Conservation (phyloP, 2,329 filamentous ascomycete species). For the Alternaria sp. region DNA sequence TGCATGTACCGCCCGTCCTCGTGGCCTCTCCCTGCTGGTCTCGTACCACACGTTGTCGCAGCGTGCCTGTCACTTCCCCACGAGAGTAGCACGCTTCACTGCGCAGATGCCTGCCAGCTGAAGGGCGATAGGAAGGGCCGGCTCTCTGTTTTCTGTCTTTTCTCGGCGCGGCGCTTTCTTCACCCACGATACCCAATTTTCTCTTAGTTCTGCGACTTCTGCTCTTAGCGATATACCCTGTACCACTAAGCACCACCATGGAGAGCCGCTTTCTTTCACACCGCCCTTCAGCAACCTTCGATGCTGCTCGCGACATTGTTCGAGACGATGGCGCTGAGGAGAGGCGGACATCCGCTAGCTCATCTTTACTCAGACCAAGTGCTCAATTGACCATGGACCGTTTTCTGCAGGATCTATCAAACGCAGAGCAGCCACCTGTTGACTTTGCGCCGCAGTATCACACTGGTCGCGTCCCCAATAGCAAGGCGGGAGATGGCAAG, state of each 20-base stretch:
- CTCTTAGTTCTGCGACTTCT: conserved; percentile 13
- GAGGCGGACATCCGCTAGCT: conserved; percentile 24
- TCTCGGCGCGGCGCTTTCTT: conserved; percentile 9
- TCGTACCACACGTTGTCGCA: conserved; percentile 36
- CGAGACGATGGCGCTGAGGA: conserved; percentile 20
- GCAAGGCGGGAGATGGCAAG: conserved; percentile 67
- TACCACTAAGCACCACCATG: conserved; percentile 40
- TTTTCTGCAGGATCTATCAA: conserved; percentile 52
- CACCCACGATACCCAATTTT: conserved; percentile 15
- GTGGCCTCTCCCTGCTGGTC: conserved; percentile 22
- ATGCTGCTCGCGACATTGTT: conserved; percentile 19
- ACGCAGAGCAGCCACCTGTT: conserved; percentile 48
- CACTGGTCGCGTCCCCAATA: conserved; percentile 53
- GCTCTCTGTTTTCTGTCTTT: conserved; percentile 15
- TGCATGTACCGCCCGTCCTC: conserved; percentile 13
- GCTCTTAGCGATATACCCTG: conserved; percentile 39
- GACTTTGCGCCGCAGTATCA: conserved; percentile 50
- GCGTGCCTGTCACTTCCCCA: conserved; percentile 24
- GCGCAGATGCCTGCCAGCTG: conserved; percentile 38
- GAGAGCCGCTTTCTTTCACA: conserved; percentile 31
- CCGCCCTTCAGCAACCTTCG: conserved; percentile 26
- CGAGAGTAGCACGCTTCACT: conserved; percentile 33
- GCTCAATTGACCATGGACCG: conserved; percentile 52
- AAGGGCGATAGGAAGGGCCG: conserved; percentile 17
- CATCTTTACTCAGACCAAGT: conserved; percentile 46